A percentile compares a stretch with the other conserved stretches of the same genome.
These are phyloP conservation scores for Leccinum disarticulatum DNA, from an alignment of 768 basidiomycete genomes.

Conservation along the genomic window DNA sequence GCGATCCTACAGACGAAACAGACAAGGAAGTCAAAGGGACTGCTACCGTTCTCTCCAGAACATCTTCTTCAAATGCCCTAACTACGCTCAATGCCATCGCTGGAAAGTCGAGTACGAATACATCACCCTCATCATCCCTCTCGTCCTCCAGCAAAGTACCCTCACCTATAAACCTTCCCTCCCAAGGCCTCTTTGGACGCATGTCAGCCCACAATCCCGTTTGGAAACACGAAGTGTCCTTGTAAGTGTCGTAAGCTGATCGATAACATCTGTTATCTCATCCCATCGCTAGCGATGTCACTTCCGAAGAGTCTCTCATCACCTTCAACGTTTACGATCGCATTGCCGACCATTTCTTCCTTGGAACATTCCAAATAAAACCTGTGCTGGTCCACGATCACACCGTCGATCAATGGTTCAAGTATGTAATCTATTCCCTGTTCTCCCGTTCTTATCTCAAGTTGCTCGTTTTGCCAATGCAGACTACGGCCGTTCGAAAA, in stretches of 20 bases:
- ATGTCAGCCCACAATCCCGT: conserved; percentile 84
- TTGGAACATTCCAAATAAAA: conserved; percentile 90
- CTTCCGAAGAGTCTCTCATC: conserved; percentile 79
- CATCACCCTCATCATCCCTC: conserved; percentile 44
- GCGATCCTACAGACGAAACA: conserved; percentile 82
- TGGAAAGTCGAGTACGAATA: conserved; percentile 42
- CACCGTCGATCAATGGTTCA: conserved; percentile 96
- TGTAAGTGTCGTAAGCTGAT: conserved; percentile 57
- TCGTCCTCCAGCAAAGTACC: conserved; percentile 39
- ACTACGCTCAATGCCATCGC: conserved; percentile 66
- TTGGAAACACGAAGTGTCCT: conserved; percentile 99
- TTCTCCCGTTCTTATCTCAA: conserved; percentile 8
- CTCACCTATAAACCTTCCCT: conserved; percentile 28
- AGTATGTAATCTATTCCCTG: conserved; percentile 52
- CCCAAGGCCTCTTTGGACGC: conserved; percentile 58
- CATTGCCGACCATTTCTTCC: conserved; percentile 78
- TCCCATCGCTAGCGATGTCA: conserved; percentile 75
- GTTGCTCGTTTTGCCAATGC: conserved; percentile 15
- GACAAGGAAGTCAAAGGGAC: conserved; percentile 89
- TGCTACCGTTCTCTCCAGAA: conserved; percentile 56
- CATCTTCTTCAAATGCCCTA: conserved; percentile 62
- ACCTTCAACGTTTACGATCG: conserved; percentile 93
- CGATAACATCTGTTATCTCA: conserved; percentile 20
- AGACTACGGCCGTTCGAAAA: conserved; percentile 76
- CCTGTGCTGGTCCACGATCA: conserved; percentile 90